Evolutionary conservation across 495 filamentous ascomycete genomes (phyloP).

Genomic region (Aspergillus baeticus): DNA sequence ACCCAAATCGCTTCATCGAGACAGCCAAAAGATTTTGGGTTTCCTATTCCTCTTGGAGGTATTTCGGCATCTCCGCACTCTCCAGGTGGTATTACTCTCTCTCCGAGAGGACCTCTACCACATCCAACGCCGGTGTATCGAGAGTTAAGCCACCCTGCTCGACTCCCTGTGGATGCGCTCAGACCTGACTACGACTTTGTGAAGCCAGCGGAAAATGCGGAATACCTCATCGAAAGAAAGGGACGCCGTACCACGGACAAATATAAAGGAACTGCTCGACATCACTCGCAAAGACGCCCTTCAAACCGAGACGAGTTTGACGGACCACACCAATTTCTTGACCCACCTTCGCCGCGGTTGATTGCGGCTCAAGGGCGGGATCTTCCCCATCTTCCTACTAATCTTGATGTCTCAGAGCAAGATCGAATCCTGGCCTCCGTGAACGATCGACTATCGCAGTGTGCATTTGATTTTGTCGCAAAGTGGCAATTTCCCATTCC

Average conservation of each 20-base stretch:
- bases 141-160: slow-evolving; percentile 37
- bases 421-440: slow-evolving; percentile 75
- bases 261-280: slow-evolving; percentile 48
- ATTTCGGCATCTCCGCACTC: slow-evolving; percentile 27
- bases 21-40: slow-evolving; percentile 31
- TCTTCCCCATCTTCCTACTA: slow-evolving; percentile 77
- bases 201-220: slow-evolving; percentile 34
- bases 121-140: slow-evolving; percentile 30
- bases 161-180: slow-evolving; percentile 32
- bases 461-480: slow-evolving; percentile 85
- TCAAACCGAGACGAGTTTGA: slow-evolving; percentile 90
- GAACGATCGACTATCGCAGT: slow-evolving; percentile 80
- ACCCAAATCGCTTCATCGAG: slow-evolving; percentile 24
- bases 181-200: slow-evolving; percentile 33
- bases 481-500: slow-evolving; percentile 89
- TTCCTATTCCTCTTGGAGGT: slow-evolving; percentile 31
- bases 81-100: slow-evolving; percentile 38
- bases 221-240: slow-evolving; percentile 43
- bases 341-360: slow-evolving; percentile 61
- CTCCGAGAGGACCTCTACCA: slow-evolving; percentile 33
- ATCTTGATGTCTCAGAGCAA: slow-evolving; percentile 78
- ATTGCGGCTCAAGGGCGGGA: slow-evolving; percentile 74
- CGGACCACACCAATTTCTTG: slow-evolving; percentile 76
- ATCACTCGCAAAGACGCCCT: slow-evolving; percentile 64
- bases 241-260: slow-evolving; percentile 40